These are phyloP conservation scores for Saccharomycopsis hybrid DNA, from an alignment of 1,139 yeast genomes.

Conservation along the genomic window DNA sequence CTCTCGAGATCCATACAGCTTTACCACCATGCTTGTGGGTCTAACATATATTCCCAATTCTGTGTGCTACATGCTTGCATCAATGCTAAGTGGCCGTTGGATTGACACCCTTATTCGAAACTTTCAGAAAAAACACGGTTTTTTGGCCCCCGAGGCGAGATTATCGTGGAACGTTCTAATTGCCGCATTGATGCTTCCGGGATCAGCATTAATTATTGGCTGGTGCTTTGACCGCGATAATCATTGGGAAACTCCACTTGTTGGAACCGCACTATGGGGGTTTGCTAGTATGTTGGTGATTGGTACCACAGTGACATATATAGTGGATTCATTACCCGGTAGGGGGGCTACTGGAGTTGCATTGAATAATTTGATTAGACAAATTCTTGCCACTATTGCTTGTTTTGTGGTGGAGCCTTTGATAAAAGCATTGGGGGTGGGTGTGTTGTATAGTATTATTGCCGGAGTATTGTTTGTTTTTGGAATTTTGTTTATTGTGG, in stretches of 20 bases:
- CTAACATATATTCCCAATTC: slow-evolving; percentile 80
- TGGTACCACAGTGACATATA: slow-evolving; percentile 73
- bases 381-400: slow-evolving; percentile 67
- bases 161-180: slow-evolving; percentile 66
- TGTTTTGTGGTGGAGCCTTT: slow-evolving; percentile 72
- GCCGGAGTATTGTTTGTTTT: slow-evolving; percentile 49
- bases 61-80: slow-evolving; percentile 65
- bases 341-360: slow-evolving; percentile 89
- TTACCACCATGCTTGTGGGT: slow-evolving; percentile 61
- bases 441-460: slow-evolving; percentile 61
- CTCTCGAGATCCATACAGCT: slow-evolving; percentile 61
- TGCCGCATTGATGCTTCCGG: slow-evolving; percentile 58
- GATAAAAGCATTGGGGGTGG: slow-evolving; percentile 56
- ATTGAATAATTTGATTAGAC: slow-evolving; percentile 67
- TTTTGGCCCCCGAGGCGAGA: slow-evolving; percentile 68
- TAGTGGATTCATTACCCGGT: slow-evolving; percentile 83
- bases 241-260: slow-evolving; percentile 69
- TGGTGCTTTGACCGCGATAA: slow-evolving; percentile 58
- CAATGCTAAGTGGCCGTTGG: slow-evolving; percentile 75
- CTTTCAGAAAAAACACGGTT: slow-evolving; percentile 58
- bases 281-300: slow-evolving; percentile 79
- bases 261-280: slow-evolving; percentile 79
- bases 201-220: slow-evolving; percentile 67
- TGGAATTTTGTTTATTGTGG: slow-evolving; percentile 37
- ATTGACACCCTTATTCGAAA: slow-evolving; percentile 54